A percentile compares a stretch with the other conserved stretches of the same genome.
Evolutionary conservation across 306 rosid species (phyloP).

Genomic region (Carpinus fangiana): DNA sequence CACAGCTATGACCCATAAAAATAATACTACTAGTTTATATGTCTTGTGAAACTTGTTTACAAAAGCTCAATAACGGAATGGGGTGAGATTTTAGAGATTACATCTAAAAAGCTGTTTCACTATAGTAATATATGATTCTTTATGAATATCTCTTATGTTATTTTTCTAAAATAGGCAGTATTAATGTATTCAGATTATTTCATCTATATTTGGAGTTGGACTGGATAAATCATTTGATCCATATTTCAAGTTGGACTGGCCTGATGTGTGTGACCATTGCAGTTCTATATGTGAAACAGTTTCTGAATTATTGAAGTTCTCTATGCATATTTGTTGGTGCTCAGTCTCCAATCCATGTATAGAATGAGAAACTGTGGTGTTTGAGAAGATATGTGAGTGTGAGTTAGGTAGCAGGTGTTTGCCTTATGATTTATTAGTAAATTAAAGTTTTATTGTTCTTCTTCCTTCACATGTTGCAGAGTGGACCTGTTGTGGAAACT

Average conservation of each 20-base stretch:
- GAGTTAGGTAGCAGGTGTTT: background rate
- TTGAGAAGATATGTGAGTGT: background rate
- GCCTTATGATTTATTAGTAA: background rate
- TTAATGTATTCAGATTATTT: slow-evolving; percentile 3
- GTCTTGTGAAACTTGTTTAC: background rate
- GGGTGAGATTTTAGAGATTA: background rate
- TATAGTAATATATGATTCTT: background rate
- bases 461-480: slow-evolving; percentile 49
- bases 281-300: background rate
- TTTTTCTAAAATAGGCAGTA: background rate
- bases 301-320: background rate
- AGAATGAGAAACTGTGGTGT: background rate
- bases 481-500: slow-evolving; percentile 92
- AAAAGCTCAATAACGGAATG: background rate
- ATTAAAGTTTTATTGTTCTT: slow-evolving; percentile 22
- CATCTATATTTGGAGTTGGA: background rate
- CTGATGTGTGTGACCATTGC: background rate
- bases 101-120: background rate
- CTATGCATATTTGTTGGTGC: background rate
- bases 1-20: background rate
- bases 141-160: background rate
- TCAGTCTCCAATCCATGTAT: background rate
- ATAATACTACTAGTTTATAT: background rate
- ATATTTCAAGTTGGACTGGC: background rate
- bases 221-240: background rate